Evolutionary conservation across 768 basidiomycete species (phyloP), one percentile per base, ranked within the genome.

Genomic region (Phanerochaete sordida): DNA sequence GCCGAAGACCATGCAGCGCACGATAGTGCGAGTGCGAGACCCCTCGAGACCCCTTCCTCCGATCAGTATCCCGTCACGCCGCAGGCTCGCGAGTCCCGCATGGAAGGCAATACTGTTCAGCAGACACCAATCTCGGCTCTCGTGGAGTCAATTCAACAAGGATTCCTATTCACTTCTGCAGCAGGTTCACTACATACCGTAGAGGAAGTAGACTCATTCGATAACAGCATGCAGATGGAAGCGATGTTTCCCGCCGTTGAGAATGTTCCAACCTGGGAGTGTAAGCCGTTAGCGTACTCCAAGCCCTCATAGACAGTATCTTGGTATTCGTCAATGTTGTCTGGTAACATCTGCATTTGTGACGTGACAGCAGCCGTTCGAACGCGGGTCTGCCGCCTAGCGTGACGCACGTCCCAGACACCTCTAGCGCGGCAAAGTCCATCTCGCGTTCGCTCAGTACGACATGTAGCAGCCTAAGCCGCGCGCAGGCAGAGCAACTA

Each of bases 101-200:
- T 26, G 31, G 47, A 57, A 44, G 46, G 57, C 33, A 45, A 44
- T 15, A 16, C 44, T 24, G 61, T 66, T 28, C 65, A 62, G 57
- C 66, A 74, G 61, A 89, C 88, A 30, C 88, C 88, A 1, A 90
- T 90, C 50, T 87, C 88, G 7, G 75, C 82, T 9, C 78, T 90
- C 30, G 66, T 75, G 24, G 66, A 67, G 51, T 68, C 86, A 2
- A 90, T 90, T 57, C 81, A 89, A 63, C 81, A 78, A 16, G 88
- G 87, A 31, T 90, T 90, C 70, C 70, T 85, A n/a, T 79, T 83
- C 64, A 84, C 86, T 3, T 87, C 86, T 16, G 77, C 75, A n/a
- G 78, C 82, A 1, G 35, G 23, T 19, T 28, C 21, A 24, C 53
- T 54, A 13, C 35, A 23, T 16, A 28, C 56, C 6, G 47, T 48